Evolutionary conservation across 2,329 filamentous ascomycete genomes (phyloP).

Genomic region (Clonostachys chloroleuca): DNA sequence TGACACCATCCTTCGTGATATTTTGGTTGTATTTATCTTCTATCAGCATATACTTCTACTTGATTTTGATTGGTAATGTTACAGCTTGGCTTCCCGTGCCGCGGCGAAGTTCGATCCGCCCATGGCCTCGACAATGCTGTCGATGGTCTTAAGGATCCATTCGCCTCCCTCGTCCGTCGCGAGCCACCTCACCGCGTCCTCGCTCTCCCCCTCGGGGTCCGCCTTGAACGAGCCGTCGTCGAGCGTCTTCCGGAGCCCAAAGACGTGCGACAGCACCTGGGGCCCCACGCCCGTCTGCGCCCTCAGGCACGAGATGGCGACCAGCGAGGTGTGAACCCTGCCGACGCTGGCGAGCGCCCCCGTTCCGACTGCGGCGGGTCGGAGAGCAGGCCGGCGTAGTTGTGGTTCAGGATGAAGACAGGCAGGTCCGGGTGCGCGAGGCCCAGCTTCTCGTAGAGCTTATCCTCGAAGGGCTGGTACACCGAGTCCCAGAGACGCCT

Average conservation of each 20-base stretch:
- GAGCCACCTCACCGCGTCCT: conserved; percentile 29
- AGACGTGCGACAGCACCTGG: conserved; percentile 77
- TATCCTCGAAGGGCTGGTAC: conserved; percentile 69
- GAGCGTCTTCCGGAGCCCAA: conserved; percentile 72
- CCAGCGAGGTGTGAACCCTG: conserved; percentile 65
- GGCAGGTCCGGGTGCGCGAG: conserved; percentile 78
- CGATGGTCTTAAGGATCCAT: conserved; percentile 39
- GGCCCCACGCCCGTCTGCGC: conserved; percentile 79
- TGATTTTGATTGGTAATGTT: background rate
- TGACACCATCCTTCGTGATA: too few relatives aligned
- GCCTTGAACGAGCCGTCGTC: conserved; percentile 56
- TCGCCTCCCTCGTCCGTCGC: conserved; percentile 39
- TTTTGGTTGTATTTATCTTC: too few relatives aligned
- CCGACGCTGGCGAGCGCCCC: conserved; percentile 52
- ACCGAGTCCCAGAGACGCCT: conserved; percentile 69
- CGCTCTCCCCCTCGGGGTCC: conserved; percentile 22
- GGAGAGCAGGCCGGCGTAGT: conserved; percentile 71
- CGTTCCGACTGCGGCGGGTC: conserved; percentile 47
- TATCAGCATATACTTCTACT: background rate
- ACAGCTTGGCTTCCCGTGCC: conserved; percentile 1
- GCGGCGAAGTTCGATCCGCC: conserved; percentile 23
- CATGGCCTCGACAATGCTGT: conserved; percentile 37
- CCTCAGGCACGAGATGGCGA: conserved; percentile 70
- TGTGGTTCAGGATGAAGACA: conserved; percentile 69
- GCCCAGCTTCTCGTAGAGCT: conserved; percentile 67